Percentiles rank a stretch among this genome's conserved stretches.
Conservation (phyloP, 371 early-diverging fungal species). For the Apophysomyces trapeziformis region DNA sequence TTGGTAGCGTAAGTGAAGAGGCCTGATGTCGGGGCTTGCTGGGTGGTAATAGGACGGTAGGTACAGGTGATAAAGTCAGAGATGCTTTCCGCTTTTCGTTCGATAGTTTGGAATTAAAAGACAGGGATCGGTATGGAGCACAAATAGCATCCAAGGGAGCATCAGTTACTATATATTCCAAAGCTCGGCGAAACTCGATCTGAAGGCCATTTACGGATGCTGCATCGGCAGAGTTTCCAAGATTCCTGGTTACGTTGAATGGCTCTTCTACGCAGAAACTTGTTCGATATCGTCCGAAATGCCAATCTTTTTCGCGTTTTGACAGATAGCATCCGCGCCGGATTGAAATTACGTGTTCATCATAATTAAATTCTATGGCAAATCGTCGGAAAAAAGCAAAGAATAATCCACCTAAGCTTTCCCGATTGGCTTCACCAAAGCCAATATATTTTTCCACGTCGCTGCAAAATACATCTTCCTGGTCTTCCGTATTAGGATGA, state of each 20-base stretch:
- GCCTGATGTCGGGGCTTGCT: neutral
- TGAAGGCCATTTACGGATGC: slow-evolving; percentile 75
- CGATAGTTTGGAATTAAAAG: neutral
- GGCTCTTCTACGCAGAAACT: slow-evolving; percentile 92
- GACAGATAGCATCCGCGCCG: slow-evolving; percentile 75
- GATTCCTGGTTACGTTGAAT: slow-evolving; percentile 80
- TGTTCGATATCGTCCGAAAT: slow-evolving; percentile 51
- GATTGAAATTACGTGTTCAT: slow-evolving; percentile 76
- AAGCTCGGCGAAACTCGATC: slow-evolving; percentile 77
- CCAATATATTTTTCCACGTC: slow-evolving; percentile 65
- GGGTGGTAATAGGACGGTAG: slow-evolving; percentile 2
- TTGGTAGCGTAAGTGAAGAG: neutral
- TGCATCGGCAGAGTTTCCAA: slow-evolving; percentile 88
- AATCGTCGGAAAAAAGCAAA: slow-evolving; percentile 85
- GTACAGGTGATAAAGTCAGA: neutral
- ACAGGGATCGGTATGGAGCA: slow-evolving; percentile 16
- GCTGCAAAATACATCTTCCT: slow-evolving; percentile 58
- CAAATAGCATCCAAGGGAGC: slow-evolving; percentile 45
- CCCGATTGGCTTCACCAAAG: slow-evolving; percentile 71
- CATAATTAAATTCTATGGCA: slow-evolving; percentile 85
- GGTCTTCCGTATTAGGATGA: slow-evolving; percentile 31
- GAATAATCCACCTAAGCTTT: slow-evolving; percentile 79
- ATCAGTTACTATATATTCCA: slow-evolving; percentile 58
- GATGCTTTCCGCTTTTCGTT: neutral
- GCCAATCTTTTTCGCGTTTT: slow-evolving; percentile 86